These are phyloP conservation scores for Pseudevernia furfuracea DNA, from an alignment of 495 filamentous ascomycete genomes.

Conservation along the genomic window DNA sequence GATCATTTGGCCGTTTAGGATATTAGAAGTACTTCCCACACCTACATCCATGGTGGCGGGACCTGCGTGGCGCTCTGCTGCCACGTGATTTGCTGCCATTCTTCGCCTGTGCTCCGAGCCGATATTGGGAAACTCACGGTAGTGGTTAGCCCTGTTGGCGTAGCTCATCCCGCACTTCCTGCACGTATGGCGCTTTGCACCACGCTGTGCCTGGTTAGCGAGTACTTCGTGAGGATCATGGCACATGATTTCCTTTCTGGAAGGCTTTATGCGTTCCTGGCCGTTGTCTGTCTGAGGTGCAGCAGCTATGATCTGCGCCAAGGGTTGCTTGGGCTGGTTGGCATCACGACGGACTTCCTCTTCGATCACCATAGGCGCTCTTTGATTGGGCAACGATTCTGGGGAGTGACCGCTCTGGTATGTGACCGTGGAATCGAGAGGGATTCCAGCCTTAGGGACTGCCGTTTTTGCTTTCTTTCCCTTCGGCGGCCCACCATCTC, in stretches of 20 bases:
- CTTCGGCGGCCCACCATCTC: constrained; percentile 7
- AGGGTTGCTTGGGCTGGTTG: neutral
- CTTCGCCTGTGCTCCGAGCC: neutral
- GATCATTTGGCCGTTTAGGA: neutral
- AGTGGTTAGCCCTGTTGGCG: neutral
- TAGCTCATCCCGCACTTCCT: neutral
- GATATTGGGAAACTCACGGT: neutral
- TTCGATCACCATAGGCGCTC: neutral
- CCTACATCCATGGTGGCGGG: neutral
- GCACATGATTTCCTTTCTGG: neutral
- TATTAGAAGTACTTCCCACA: neutral
- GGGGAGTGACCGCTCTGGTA: neutral
- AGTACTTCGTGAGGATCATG: neutral
- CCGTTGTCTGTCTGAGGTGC: neutral
- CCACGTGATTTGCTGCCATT: neutral
- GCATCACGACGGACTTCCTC: neutral
- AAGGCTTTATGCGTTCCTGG: neutral
- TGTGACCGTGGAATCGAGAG: neutral
- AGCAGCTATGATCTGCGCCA: neutral
- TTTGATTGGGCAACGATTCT: neutral
- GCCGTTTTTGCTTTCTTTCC: neutral
- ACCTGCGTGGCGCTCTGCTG: neutral
- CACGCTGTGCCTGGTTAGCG: neutral
- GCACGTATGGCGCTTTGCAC: neutral
- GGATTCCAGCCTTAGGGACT: neutral